Percentiles rank a stretch among this genome's conserved stretches.
These are phyloP conservation scores for Xanthoparmelia taractica DNA, from an alignment of 495 filamentous ascomycete species.

Conservation along the genomic window DNA sequence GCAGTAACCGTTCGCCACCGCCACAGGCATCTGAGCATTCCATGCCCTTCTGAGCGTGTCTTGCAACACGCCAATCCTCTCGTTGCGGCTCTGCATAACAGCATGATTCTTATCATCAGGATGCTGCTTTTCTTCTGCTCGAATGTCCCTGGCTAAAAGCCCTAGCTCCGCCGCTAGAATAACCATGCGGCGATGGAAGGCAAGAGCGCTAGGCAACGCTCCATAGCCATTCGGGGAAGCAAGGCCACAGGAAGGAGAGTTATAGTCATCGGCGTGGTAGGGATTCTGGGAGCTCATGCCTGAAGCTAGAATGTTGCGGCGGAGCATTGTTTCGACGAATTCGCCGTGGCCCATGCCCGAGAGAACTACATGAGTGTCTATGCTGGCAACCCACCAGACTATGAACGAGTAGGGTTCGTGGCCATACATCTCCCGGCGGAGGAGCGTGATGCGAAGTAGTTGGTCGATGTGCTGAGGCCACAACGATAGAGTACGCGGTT, in stretches of 20 bases:
- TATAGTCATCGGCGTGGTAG: conserved; percentile 32
- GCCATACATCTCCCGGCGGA: conserved; percentile 39
- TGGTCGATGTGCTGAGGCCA: conserved; percentile 52
- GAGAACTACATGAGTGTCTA: conserved; percentile 51
- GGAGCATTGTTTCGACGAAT: conserved; percentile 42
- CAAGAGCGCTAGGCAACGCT: conserved; percentile 37
- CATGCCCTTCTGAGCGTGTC: conserved; percentile 38
- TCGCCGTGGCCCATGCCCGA: conserved; percentile 46
- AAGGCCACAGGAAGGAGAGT: conserved; percentile 24
- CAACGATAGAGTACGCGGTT: conserved; percentile 40
- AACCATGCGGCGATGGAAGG: conserved; percentile 40
- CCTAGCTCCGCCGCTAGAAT: conserved; percentile 37
- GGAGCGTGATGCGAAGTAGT: conserved; percentile 43
- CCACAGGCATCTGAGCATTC: conserved; percentile 32
- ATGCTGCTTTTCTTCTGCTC: conserved; percentile 25
- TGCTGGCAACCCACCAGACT: conserved; percentile 48
- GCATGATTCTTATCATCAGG: conserved; percentile 8
- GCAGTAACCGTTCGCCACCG: conserved; percentile 25
- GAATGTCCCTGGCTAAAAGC: conserved; percentile 36
- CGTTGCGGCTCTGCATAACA: conserved; percentile 23
- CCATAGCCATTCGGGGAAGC: conserved; percentile 32
- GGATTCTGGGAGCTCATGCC: conserved; percentile 22
- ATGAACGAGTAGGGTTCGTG: conserved; percentile 46
- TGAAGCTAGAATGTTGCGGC: conserved; percentile 43
- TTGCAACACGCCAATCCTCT: conserved; percentile 31